A percentile compares a stretch with the other conserved stretches of the same genome.
These are phyloP conservation scores for Aspergillus mulundensis DNA, from an alignment of 495 filamentous ascomycete species.

Conservation along the genomic window DNA sequence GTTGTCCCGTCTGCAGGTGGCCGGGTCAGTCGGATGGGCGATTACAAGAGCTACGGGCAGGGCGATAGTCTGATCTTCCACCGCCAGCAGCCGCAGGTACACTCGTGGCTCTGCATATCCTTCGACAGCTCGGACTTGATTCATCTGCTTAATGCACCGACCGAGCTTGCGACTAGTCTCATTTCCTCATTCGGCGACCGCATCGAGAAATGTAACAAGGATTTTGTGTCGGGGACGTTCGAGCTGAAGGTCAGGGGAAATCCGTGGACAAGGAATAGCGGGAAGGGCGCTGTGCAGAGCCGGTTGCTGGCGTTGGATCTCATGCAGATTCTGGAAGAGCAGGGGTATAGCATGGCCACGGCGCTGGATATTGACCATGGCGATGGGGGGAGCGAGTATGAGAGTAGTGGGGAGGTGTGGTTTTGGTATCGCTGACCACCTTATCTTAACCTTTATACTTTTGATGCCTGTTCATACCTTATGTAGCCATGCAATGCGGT, in stretches of 20 bases:
- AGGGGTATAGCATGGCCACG: conserved; percentile 10
- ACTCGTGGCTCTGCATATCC: conserved; percentile 14
- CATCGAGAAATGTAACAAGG: conserved; percentile 12
- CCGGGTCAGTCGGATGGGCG: conserved; percentile 9
- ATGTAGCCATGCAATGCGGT: no score
- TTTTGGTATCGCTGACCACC: conserved; percentile 12
- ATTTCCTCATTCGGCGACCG: conserved; percentile 4
- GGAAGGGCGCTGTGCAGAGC: conserved; percentile 8
- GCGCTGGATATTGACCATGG: conserved; percentile 12
- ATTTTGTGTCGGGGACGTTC: conserved; percentile 13
- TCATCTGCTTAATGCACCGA: conserved; percentile 13
- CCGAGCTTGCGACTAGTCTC: conserved; percentile 1
- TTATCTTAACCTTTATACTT: neutral
- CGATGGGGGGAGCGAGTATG: conserved; percentile 5
- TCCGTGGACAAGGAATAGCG: neutral
- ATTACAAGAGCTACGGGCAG: conserved; percentile 6
- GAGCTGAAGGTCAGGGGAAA: conserved; percentile 10
- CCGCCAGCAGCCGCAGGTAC: neutral
- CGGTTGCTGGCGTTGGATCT: conserved; percentile 10
- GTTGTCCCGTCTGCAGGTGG: conserved; percentile 4
- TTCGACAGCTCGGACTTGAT: conserved; percentile 14
- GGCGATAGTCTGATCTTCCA: neutral
- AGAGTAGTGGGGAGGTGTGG: conserved; percentile 13
- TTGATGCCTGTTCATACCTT: no score
- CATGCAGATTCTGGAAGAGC: conserved; percentile 9